These are phyloP conservation scores for Trichoderma brevicompactum DNA, from an alignment of 2,329 filamentous ascomycete genomes.

Conservation along the genomic window DNA sequence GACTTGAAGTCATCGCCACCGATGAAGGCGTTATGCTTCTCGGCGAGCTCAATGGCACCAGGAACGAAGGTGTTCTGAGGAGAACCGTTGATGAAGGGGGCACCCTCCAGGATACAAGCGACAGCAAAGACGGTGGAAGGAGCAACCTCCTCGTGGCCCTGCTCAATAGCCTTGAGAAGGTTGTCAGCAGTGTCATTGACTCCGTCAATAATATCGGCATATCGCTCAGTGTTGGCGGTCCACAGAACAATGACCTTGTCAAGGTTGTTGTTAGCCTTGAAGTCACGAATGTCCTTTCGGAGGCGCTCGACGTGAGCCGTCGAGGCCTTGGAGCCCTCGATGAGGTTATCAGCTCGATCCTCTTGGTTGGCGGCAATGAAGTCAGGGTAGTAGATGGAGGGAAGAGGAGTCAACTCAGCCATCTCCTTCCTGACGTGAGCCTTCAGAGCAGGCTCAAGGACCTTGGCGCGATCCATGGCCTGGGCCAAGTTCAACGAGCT, in stretches of 20 bases:
- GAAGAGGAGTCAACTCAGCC: conserved; percentile 83
- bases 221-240: conserved; percentile 99
- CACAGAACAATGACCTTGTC: conserved; percentile 98
- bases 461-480: conserved; percentile 93
- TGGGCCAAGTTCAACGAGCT: conserved; percentile 85
- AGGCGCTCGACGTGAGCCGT: conserved; percentile 90
- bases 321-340: conserved; percentile 82
- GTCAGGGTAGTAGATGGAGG: conserved; percentile 97
- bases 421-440: conserved; percentile 89
- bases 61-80: conserved; percentile 99
- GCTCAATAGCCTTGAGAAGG: conserved; percentile 82
- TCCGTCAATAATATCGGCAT: conserved; percentile 82
- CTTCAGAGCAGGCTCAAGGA: conserved; percentile 96
- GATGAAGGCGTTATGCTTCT: conserved; percentile 85
- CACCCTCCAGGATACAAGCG: conserved; percentile 85
- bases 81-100: conserved; percentile 98
- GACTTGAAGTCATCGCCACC: conserved; percentile 99
- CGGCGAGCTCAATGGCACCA: conserved; percentile 85
- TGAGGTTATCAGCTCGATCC: conserved; percentile 88
- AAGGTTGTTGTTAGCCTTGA: conserved; percentile 81
- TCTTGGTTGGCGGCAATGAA: conserved; percentile 99
- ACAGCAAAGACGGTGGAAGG: conserved; percentile 97
- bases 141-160: conserved; percentile 86
- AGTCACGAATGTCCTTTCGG: conserved; percentile 89
- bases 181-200: conserved; percentile 98